Evolutionary conservation across 805 yeast genomes (phyloP).

Genomic region (Candida verbasci): DNA sequence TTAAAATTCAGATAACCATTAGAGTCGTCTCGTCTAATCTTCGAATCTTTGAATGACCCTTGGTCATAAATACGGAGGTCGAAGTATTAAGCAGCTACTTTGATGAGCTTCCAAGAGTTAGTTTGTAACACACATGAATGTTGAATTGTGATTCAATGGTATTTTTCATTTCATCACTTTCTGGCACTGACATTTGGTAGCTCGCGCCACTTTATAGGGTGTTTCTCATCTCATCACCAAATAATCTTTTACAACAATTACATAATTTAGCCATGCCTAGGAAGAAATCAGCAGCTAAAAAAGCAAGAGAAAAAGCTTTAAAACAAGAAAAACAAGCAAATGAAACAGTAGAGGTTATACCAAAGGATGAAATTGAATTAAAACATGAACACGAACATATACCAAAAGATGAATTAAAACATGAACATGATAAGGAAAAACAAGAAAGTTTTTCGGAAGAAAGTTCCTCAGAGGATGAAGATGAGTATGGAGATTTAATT

Average conservation of each 20-base stretch:
- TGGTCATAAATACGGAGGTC: too few species aligned
- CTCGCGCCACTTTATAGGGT: background rate
- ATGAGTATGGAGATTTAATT: conserved; percentile 82
- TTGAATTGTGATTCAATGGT: too few species aligned
- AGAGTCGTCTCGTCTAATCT: too few species aligned
- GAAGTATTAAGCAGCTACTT: too few species aligned
- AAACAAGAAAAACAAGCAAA: conserved; percentile 2
- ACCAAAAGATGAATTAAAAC: conserved; percentile 2
- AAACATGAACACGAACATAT: conserved; percentile 6
- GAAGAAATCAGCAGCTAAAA: conserved; percentile 81
- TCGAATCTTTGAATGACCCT: too few species aligned
- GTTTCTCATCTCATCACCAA: conserved; percentile 3
- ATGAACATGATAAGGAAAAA: background rate
- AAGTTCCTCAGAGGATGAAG: conserved; percentile 62
- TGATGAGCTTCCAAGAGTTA: too few species aligned
- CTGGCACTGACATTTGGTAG: background rate
- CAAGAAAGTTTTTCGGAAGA: conserved; percentile 12
- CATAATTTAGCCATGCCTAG: conserved; percentile 56
- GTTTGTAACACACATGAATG: too few species aligned
- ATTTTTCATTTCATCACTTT: too few species aligned
- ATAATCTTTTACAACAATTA: background rate
- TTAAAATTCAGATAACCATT: too few species aligned
- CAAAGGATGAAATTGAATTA: conserved; percentile 19
- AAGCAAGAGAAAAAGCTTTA: conserved; percentile 50
- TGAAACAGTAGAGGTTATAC: background rate